Base-by-base conservation (phyloP, 2,329 filamentous ascomycete genomes). In the Ceratocystiopsis minuta region DNA sequence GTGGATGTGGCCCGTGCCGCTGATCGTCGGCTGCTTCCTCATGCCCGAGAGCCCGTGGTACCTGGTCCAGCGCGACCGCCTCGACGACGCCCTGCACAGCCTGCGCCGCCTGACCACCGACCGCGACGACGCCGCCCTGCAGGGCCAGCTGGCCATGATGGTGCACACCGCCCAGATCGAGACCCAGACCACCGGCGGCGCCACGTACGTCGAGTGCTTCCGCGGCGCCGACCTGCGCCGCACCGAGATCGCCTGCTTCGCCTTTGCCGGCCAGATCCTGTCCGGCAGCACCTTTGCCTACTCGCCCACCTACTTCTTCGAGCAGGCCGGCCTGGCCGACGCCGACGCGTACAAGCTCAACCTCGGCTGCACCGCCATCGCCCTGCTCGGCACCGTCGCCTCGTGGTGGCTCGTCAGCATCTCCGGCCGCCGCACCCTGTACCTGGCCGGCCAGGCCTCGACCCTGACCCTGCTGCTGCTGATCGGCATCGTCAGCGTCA, bases 211-310 rank as follows among this genome's bases (percentile, higher is more conserved):
- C 14, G 66, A 73, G 51, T 68, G 66, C 51, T 74, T 75, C 58
- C 61, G 57, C 33, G 66, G 66, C 6, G 49, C 62, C 28, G 65
- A 75, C 49, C 56, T 66, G 1, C 61, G 66, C n/a, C 59, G 70
- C 16, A 71, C 68, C 7, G 66, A 70, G 49, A 66, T 72, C 60
- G 64, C 17, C 72, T 51, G 67, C 3, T 56, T 73, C 5, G 68
- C 65, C 10, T 64, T 70, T 46, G 53, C 67, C 6, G 69, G 67
- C 4, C 72, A 67, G 0, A 56, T 64, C 1, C 55, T 59, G 0
- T 70, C 68, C 2, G 72, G 68, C 67, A 57, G 60, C 38, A 49
- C 68, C 13, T 67, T 67, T 68, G 61, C 52, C 18, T 12, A 37
- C n/a, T 67, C 66, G 13, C 16, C 43, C 24, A 57, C 59, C 9